Base-by-base conservation (phyloP, 164 flowering plant species). In the Hamamelis virginiana region DNA sequence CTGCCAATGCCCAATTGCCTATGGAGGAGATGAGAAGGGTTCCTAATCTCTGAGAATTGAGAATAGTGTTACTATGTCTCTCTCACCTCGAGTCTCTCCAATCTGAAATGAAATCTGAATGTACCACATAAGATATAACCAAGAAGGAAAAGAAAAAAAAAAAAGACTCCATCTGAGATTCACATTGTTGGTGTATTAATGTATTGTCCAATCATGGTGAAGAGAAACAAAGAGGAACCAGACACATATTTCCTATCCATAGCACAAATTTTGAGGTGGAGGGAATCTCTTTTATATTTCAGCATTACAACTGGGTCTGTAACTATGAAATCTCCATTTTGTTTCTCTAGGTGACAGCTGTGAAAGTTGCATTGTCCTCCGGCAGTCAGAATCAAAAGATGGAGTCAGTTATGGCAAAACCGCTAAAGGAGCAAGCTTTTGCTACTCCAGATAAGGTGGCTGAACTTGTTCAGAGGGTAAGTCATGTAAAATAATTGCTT, bases 371-470 rank as follows among this genome's bases (percentile, higher is more conserved):
- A 72, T 70, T 91, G 28, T 90, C 98, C 56, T 85, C 97, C 10
- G 89, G 91, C 47, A 73, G 66, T 69, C 97, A 85, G 79, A 85
- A 80, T 72, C 88, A 82, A 68, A 87, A 89, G 59, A 44, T 69
- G 41, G 92, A 87, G 33, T 78, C 90, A 0, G 76, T 81, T 48
- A 79, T 86, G 79, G 78, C 85, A 55, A 92, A 78, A 77, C 97
- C 99, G 22, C 88, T 95, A 27, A 90, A 86, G 80, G 90, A 85
- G 75, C 99, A 92, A 68, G 97, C 99, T 63, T 95, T 92, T 81
- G 97, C 99, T 55, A 78, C 85, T 67, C 97, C 97, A 67, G 99
- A 92, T 48, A 95, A 91, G 82, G 92, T 95, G 75, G 84, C 89
- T 47, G 97, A 95, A 86, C 86, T 95, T 75, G 89, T 95, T 69